Base-by-base conservation (phyloP, 2,329 filamentous ascomycete species). In the Pestalotiopsis sp. region DNA sequence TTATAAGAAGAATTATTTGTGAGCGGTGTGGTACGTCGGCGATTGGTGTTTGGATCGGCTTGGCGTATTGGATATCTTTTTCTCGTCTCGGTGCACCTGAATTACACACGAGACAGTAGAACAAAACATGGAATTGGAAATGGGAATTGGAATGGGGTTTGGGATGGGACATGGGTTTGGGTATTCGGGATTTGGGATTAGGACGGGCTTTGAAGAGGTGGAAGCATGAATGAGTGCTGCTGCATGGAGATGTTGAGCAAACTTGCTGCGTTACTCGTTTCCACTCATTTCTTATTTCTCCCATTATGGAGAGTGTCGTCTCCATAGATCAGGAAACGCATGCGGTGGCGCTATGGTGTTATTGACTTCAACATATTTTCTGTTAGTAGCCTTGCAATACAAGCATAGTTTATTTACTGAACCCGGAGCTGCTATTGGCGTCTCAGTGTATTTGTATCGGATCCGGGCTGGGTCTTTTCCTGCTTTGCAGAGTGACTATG, bases 81-180 rank as follows among this genome's bases (percentile, higher is more conserved):
- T 62, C 59, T 62, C 59, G 59, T 62, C 59, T 62, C 59, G 59
- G 27, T 62, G 59, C 59, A 62, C 59, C 59, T 62, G 45, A 20
- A 17, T 36, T 41, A 20, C 36, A 36, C 31, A 20, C 31, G 59
- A 62, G 59, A 39, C 27, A 61, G 9, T n/a, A 11, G 20, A 36
- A 20, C 3, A 36, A 9, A 36, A 9, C 31, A 36, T 36, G 31
- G 31, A 36, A 39, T n/a, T 17, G n/a, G 31, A 7, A 17, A 62
- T 11, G 4, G 31, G 25, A 39, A 12, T 36, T 11, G 31, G n/a
- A 13, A 17, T 13, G 12, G 17, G 36, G 59, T 4, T 17, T 17
- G 59, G n/a, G 27, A 36, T 20, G 58, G 12, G 38, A 31, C 12
- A 31, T 59, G 57, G 57, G 23, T 27, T 17, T 36, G 23, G 23